A percentile compares a stretch with the other conserved stretches of the same genome.
These are phyloP conservation scores for Murraya paniculata DNA, from an alignment of 345 rosid genomes.

Conservation along the genomic window DNA sequence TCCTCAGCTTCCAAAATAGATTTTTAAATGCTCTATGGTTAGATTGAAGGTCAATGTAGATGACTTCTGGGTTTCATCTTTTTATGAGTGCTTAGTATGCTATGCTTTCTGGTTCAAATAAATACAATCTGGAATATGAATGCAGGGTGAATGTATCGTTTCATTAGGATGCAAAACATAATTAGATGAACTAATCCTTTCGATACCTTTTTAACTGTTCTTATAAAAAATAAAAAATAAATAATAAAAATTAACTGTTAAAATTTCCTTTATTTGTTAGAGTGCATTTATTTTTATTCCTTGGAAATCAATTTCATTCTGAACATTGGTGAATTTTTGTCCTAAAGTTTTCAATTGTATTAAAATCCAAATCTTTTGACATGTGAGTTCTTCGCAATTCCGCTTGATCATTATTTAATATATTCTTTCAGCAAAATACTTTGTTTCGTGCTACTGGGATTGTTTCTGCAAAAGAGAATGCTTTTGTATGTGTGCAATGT, in stretches of 20 bases:
- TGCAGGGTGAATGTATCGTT: not conserved
- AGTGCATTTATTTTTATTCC: not conserved
- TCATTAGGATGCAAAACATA: not conserved
- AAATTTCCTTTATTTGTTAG: not conserved
- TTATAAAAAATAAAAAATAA: no score
- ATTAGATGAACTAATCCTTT: not conserved
- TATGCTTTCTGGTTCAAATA: not conserved
- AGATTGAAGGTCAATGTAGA: not conserved
- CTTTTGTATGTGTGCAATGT: not conserved
- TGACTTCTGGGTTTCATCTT: not conserved
- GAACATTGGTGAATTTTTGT: not conserved
- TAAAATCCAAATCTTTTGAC: not conserved
- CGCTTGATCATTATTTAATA: no score
- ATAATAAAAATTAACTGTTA: no score
- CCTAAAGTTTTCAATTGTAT: not conserved
- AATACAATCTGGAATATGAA: not conserved
- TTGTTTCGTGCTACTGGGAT: not conserved
- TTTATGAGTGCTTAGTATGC: not conserved
- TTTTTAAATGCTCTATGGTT: not conserved
- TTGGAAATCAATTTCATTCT: not conserved
- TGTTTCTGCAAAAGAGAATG: not conserved
- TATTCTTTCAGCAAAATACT: not conserved
- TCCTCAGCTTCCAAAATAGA: not conserved
- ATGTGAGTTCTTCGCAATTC: not conserved
- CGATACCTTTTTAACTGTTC: not conserved